These are phyloP conservation scores for Aurantiochytrium sp. DNA, from an alignment of 108 stramenopile species.

Conservation along the genomic window DNA sequence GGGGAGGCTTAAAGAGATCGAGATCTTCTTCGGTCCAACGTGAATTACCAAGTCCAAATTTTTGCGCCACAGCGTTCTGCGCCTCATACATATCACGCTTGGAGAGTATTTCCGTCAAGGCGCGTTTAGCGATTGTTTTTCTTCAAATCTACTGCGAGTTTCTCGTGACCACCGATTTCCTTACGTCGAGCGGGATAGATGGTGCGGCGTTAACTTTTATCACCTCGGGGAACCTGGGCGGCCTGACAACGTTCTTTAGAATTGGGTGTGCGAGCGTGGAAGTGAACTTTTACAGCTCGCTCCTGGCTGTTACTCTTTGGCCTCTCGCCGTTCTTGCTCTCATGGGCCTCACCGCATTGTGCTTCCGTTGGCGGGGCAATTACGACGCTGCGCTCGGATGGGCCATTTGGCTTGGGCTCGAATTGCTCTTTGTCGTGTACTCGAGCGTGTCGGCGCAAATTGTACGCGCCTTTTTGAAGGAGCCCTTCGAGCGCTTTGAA, in stretches of 20 bases:
- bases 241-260: background rate
- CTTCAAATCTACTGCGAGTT: background rate
- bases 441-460: background rate
- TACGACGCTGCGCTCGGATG: background rate
- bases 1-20: background rate
- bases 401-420: background rate
- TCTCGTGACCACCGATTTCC: background rate
- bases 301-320: background rate
- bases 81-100: background rate
- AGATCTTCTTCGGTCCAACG: background rate
- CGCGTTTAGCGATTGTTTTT: background rate
- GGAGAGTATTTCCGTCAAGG: background rate
- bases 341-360: background rate
- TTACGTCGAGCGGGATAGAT: background rate
- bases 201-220: background rate
- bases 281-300: background rate
- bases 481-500: background rate
- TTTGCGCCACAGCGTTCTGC: background rate
- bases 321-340: background rate
- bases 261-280: background rate
- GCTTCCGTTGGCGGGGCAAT: background rate
- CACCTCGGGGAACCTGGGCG: background rate
- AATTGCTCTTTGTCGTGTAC: background rate
- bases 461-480: background rate
- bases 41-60: background rate